Base-by-base conservation (phyloP, 345 rosid genomes). In the Eucalyptus regnans region DNA sequence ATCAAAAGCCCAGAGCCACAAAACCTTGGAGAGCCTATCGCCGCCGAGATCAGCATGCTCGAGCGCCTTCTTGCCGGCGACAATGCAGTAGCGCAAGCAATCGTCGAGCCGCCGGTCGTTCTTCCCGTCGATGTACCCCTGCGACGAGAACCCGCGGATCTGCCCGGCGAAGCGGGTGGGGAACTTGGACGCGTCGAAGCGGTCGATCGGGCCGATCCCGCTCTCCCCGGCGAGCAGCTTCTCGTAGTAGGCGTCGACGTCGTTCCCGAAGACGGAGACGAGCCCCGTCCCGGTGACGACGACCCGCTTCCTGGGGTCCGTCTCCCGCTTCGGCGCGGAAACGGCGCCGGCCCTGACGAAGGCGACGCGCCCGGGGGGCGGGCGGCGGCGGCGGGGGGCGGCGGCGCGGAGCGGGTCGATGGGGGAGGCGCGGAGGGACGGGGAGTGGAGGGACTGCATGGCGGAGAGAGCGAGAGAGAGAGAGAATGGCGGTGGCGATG, bases 161-260 rank as follows among this genome's bases (percentile, higher is more conserved):
- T 98, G 99, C 37, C 99, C 99, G 11, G 94, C 99, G 93, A 98
- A 98, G 87, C 99, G 92, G 87, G 99, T 97, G 0, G 99, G 99
- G 86, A 97, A 97, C 94, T 97, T 97, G 48, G 98, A 97, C 6
- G 99, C 99, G 90, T 98, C 99, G 88, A 98, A 98, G 46, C 99
- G 94, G 90, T 98, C 99, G 88, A 98, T 98, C 51, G 89, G 92
- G 49, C 96, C 92, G 92, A 98, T 96, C 89, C 99, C 99, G 90
- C 99, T 98, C 92, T 95, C 97, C 20, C 99, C 99, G 60, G 97
- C 91, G 37, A 98, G 93, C 92, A 98, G 92, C 90, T 93, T 97
- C 33, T 95, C 97, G 90, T 98, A 98, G 91, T 94, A 98, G 85
- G 88, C 90, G 90, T 98, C 99, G 8, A 94, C 98, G 51, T 98